Evolutionary conservation across 2,329 filamentous ascomycete species (phyloP).

Genomic region (Penicillium sclerotigenum): DNA sequence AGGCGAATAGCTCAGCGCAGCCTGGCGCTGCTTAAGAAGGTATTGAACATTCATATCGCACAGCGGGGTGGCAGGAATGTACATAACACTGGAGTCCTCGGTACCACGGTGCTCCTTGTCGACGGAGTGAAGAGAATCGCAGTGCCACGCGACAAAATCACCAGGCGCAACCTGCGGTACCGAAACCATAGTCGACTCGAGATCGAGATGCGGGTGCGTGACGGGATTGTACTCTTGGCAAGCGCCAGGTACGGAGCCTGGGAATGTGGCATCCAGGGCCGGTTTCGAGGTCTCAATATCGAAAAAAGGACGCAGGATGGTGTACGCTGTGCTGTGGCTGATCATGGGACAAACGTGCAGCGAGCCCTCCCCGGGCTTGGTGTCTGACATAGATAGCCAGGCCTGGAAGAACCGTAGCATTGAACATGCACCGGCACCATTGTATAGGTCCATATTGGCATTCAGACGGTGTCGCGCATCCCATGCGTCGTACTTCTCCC

Average conservation of each 20-base stretch:
- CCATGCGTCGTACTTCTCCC: conserved; percentile 82
- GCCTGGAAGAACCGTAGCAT: conserved; percentile 90
- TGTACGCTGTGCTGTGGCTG: conserved; percentile 72
- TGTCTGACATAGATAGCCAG: conserved; percentile 75
- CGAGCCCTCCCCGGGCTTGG: conserved; percentile 71
- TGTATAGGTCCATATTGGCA: conserved; percentile 71
- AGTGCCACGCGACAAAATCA: conserved; percentile 77
- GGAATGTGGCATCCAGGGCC: conserved; percentile 51
- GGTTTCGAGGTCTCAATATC: conserved; percentile 48
- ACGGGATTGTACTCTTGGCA: conserved; percentile 64
- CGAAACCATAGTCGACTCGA: conserved; percentile 68
- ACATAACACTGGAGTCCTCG: conserved; percentile 76
- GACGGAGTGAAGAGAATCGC: conserved; percentile 76
- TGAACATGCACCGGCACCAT: conserved; percentile 75
- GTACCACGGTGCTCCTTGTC: conserved; percentile 72
- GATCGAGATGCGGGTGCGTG: conserved; percentile 67
- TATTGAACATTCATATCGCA: conserved; percentile 73
- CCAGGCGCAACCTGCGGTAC: conserved; percentile 67
- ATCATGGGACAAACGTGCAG: conserved; percentile 78
- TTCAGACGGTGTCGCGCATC: conserved; percentile 67
- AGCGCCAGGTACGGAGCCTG: conserved; percentile 66
- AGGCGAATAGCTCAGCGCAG: conserved; percentile 66
- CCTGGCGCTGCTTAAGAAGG: conserved; percentile 65
- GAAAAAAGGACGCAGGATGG: conserved; percentile 82
- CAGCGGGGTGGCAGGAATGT: conserved; percentile 82